These are phyloP conservation scores for Teunomyces atbi DNA, from an alignment of 805 yeast genomes.

Conservation along the genomic window DNA sequence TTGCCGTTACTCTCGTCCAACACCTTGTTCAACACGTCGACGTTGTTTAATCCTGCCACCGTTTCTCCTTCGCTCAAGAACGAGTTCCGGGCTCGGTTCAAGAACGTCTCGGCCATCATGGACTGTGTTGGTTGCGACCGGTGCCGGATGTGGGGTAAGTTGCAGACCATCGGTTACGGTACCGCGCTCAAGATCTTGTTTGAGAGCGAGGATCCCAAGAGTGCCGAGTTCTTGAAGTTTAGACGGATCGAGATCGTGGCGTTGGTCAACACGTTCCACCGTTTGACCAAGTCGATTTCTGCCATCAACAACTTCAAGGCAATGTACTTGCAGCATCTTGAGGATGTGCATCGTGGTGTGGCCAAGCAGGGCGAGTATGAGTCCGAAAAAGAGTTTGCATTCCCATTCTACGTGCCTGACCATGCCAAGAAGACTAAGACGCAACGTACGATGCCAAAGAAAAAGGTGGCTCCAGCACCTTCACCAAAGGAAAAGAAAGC, in stretches of 20 bases:
- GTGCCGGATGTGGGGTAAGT: conserved; percentile 97
- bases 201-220: conserved; percentile 60
- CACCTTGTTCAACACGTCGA: conserved; percentile 45
- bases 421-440: background rate
- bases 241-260: conserved; percentile 86
- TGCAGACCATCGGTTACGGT: conserved; percentile 96
- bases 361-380: conserved; percentile 43
- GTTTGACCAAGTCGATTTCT: conserved; percentile 79
- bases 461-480: conserved; percentile 7
- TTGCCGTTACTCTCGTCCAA: conserved; percentile 40
- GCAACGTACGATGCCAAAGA: conserved; percentile 6
- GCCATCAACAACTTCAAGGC: conserved; percentile 70
- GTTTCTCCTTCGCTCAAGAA: conserved; percentile 61
- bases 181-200: conserved; percentile 90
- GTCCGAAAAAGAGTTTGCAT: conserved; percentile 26
- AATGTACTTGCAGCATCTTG: conserved; percentile 45
- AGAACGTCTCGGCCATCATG: conserved; percentile 89
- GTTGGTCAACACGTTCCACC: conserved; percentile 85
- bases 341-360: conserved; percentile 38
- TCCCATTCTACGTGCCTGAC: conserved; percentile 29
- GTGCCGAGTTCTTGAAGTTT: conserved; percentile 55
- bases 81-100: conserved; percentile 83
- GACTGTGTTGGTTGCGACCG: conserved; percentile 98
- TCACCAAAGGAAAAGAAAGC: conserved; percentile 1
- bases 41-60: conserved; percentile 45